Percentiles rank a stretch among this genome's conserved stretches.
These are phyloP conservation scores for Ganoderma boninense DNA, from an alignment of 1,284 basidiomycete species.

Conservation along the genomic window DNA sequence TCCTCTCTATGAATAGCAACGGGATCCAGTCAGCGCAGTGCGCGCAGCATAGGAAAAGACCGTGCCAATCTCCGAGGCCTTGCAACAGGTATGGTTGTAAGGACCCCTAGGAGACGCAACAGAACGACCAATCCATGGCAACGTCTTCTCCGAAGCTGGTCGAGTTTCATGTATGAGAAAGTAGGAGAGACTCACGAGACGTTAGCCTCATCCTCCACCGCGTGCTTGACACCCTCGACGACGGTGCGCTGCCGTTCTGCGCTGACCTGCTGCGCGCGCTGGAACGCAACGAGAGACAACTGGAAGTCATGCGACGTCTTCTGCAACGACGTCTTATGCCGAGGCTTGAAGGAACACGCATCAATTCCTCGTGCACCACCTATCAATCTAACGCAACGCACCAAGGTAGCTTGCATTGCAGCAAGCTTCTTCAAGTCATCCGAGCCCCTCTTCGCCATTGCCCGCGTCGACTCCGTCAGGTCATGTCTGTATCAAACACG, in stretches of 20 bases:
- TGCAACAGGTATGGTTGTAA: neutral
- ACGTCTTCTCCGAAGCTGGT: neutral
- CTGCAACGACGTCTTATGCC: conserved; percentile 80
- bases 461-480: conserved; percentile 92
- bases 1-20: conserved; percentile 17
- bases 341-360: conserved; percentile 55
- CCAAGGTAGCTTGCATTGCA: conserved; percentile 67
- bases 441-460: conserved; percentile 93
- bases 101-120: neutral
- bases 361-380: neutral
- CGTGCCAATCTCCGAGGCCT: neutral
- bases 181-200: conserved; percentile 41
- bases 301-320: conserved; percentile 96
- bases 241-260: conserved; percentile 88
- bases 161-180: neutral
- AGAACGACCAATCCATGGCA: neutral
- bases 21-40: neutral
- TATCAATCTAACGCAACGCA: conserved; percentile 19
- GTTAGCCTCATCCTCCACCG: conserved; percentile 69
- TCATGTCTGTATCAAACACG: conserved; percentile 66
- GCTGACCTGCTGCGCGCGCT: conserved; percentile 89
- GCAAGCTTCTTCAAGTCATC: conserved; percentile 92
- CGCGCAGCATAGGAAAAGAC: neutral
- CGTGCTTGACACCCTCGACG: conserved; percentile 82
- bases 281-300: conserved; percentile 89